Conservation (phyloP, 176 grass and related monocot species). For the Musa beccarii region DNA sequence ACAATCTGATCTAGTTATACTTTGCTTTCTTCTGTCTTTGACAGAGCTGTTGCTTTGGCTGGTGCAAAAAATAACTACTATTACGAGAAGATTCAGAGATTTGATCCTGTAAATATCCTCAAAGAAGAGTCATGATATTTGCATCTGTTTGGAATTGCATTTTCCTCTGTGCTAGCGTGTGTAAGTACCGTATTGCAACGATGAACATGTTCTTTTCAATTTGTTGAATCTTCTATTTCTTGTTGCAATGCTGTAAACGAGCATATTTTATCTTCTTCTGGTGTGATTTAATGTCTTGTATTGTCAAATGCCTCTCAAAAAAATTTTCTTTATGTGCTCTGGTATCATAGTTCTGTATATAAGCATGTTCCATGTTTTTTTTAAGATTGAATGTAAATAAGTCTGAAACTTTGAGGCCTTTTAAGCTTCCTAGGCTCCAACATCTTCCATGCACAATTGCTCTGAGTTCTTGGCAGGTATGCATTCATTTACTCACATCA, state of each 20-base stretch:
- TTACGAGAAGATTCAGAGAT: no score
- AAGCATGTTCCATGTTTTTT: no score
- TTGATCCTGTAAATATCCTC: not conserved
- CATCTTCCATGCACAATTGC: no score
- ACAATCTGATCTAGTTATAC: not conserved
- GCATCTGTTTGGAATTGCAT: not conserved
- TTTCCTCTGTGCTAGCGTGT: not conserved
- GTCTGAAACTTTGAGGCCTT: no score
- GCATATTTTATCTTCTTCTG: not conserved
- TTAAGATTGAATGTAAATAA: no score
- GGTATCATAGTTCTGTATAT: no score
- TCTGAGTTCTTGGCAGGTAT: no score
- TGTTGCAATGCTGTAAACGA: not conserved
- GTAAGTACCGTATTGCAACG: not conserved
- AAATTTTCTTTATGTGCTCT: no score
- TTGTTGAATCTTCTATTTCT: not conserved
- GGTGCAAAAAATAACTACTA: not conserved
- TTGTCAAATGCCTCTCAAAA: not conserved
- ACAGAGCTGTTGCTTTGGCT: slow-evolving; percentile 13
- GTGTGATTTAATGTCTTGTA: not conserved
- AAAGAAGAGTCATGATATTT: not conserved
- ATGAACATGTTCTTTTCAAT: not conserved
- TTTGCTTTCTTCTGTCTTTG: not conserved
- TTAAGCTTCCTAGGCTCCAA: no score
- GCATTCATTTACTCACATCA: no score